Percentiles rank a stretch among this genome's conserved stretches.
Evolutionary conservation across 257 asterid species (phyloP).

Genomic region (Pogostemon cablin): DNA sequence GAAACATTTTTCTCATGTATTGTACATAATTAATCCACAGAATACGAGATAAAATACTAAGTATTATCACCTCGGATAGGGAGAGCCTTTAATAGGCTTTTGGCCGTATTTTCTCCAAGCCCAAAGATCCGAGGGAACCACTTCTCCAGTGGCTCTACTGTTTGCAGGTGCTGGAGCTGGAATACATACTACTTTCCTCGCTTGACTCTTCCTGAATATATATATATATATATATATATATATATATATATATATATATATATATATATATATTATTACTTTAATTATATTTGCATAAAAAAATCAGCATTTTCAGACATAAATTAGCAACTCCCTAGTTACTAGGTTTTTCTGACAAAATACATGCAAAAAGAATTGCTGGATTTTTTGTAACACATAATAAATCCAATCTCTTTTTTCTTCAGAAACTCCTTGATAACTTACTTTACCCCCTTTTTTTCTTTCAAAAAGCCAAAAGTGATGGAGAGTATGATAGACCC

Average conservation of each 20-base stretch:
- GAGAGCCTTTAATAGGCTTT: constrained; percentile 91
- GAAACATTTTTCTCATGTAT: too few species aligned
- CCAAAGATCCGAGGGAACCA: constrained; percentile 90
- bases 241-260: neutral
- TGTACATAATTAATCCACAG: too few species aligned
- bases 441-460: constrained; percentile 8
- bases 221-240: neutral
- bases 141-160: constrained; percentile 71
- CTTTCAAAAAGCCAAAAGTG: constrained; percentile 35
- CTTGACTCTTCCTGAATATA: constrained; percentile 73
- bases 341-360: neutral
- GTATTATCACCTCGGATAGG: constrained; percentile 69
- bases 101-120: constrained; percentile 94
- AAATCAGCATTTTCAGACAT: constrained; percentile 24
- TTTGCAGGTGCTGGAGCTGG: constrained; percentile 84
- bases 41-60: too few species aligned
- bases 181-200: constrained; percentile 82
- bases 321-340: neutral
- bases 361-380: neutral
- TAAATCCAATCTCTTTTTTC: neutral
- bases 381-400: too few species aligned
- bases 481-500: constrained; percentile 39
- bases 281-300: constrained; percentile 28
- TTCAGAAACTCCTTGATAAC: neutral
- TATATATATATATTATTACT: neutral